Percentiles rank a stretch among this genome's conserved stretches.
phyloP scores from a whole-genome alignment of 1,284 basidiomycete species.

The Ceratobasidium sp. region DNA sequence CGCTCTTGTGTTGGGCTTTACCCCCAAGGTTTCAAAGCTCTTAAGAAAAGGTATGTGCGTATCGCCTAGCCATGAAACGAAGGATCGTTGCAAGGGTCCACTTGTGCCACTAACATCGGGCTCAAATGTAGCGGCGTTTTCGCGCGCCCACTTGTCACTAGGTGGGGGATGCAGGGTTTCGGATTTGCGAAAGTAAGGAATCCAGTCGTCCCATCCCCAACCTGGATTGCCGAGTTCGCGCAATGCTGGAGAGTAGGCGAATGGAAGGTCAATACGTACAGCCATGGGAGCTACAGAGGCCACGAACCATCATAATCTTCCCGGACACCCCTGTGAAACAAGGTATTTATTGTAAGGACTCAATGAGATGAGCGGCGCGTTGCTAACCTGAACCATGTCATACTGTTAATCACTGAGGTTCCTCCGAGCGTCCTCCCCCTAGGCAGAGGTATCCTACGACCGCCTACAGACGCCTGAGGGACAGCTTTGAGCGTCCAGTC shows the following conservation, averaged over 20 bases:
- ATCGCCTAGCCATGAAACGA: slow-evolving; percentile 44
- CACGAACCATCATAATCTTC: slow-evolving; percentile 46
- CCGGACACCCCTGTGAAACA: slow-evolving; percentile 31
- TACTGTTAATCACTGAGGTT: slow-evolving; percentile 44
- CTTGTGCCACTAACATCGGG: slow-evolving; percentile 41
- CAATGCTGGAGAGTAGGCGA: slow-evolving; percentile 28
- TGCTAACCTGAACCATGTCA: slow-evolving; percentile 45
- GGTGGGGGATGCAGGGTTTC: slow-evolving; percentile 43
- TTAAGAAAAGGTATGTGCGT: slow-evolving; percentile 44
- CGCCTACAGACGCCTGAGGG: slow-evolving; percentile 41
- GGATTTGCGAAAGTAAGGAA: slow-evolving; percentile 45
- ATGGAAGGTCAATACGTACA: background rate
- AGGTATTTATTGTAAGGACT: background rate
- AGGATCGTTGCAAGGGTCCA: slow-evolving; percentile 43
- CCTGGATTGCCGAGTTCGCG: slow-evolving; percentile 42
- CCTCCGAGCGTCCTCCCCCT: slow-evolving; percentile 46
- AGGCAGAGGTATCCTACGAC: slow-evolving; percentile 35
- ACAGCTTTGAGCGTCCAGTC: slow-evolving; percentile 44
- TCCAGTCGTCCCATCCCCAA: slow-evolving; percentile 45
- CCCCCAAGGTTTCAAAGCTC: slow-evolving; percentile 43
- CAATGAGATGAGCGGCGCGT: slow-evolving; percentile 3
- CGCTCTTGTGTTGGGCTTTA: slow-evolving; percentile 42
- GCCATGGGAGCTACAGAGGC: background rate
- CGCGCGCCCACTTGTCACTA: slow-evolving; percentile 26
- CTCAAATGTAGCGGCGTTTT: slow-evolving; percentile 44